Percentiles rank a stretch among this genome's conserved stretches.
phyloP scores from a whole-genome alignment of 2,329 filamentous ascomycete genomes.

The Colletotrichum liaoningense region DNA sequence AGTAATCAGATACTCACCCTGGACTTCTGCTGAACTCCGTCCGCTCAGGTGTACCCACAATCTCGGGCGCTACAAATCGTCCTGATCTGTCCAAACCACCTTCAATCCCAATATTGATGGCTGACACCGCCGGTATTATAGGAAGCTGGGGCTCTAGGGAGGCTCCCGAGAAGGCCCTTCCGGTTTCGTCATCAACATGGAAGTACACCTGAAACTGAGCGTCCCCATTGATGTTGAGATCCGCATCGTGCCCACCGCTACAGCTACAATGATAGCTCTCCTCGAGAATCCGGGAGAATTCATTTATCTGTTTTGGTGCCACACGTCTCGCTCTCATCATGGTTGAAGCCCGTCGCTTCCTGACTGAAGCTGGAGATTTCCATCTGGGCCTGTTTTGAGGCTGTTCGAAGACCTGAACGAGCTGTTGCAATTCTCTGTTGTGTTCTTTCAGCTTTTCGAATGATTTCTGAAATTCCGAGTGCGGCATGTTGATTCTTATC shows the following conservation, averaged over 20 bases:
- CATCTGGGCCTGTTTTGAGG: not conserved
- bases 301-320: not conserved
- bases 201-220: conserved; percentile 10
- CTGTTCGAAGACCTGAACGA: not conserved
- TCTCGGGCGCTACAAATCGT: not conserved
- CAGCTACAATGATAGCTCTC: conserved; percentile 1
- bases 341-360: not conserved
- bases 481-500: not conserved
- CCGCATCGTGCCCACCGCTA: conserved; percentile 1
- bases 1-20: not conserved
- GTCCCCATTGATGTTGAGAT: not conserved
- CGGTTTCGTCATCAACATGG: not conserved
- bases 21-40: not conserved
- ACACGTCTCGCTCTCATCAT: not conserved
- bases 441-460: not conserved
- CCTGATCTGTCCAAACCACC: not conserved
- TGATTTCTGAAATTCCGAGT: conserved; percentile 5
- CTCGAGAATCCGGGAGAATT: conserved; percentile 3
- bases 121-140: not conserved
- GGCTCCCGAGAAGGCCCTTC: not conserved
- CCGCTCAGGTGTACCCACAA: not conserved
- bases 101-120: not conserved
- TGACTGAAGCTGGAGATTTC: not conserved
- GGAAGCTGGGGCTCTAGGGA: not conserved
- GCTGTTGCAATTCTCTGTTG: not conserved